phyloP scores from a whole-genome alignment of 2,329 filamentous ascomycete species.

The Knufia petricola region DNA sequence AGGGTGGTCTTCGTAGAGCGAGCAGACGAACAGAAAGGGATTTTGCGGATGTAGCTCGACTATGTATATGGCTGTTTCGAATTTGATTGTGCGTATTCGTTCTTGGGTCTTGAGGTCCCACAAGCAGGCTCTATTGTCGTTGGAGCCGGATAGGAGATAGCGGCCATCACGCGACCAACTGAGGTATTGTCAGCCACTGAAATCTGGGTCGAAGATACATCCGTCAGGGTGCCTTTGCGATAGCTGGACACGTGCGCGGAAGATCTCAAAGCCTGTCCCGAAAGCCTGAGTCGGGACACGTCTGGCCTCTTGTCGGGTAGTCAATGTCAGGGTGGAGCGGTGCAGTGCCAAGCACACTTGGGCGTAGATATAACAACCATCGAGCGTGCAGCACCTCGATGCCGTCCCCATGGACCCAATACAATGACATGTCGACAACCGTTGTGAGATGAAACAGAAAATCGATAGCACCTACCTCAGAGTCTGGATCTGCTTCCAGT shows the following conservation, averaged over 20 bases:
- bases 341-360: too few relatives aligned
- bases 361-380: too few relatives aligned
- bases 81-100: slow-evolving; percentile 73
- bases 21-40: slow-evolving; percentile 76
- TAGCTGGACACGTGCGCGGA: too few relatives aligned
- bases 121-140: slow-evolving; percentile 92
- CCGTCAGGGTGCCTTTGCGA: too few relatives aligned
- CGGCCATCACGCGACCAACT: slow-evolving; percentile 87
- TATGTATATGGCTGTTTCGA: slow-evolving; percentile 88
- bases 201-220: too few relatives aligned
- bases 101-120: slow-evolving; percentile 77
- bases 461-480: slow-evolving; percentile 44
- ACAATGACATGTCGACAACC: too few relatives aligned
- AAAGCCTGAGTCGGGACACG: too few relatives aligned
- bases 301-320: too few relatives aligned
- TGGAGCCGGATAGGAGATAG: slow-evolving; percentile 83
- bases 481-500: slow-evolving; percentile 88
- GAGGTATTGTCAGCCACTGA: not conserved
- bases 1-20: slow-evolving; percentile 87
- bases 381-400: too few relatives aligned
- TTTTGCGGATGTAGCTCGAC: slow-evolving; percentile 89
- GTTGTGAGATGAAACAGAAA: not conserved
- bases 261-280: too few relatives aligned
- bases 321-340: too few relatives aligned
- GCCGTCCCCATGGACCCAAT: too few relatives aligned